Percentiles rank a stretch among this genome's conserved stretches.
Evolutionary conservation across 441 rosid species (phyloP).

Genomic region (Melastoma candidum): DNA sequence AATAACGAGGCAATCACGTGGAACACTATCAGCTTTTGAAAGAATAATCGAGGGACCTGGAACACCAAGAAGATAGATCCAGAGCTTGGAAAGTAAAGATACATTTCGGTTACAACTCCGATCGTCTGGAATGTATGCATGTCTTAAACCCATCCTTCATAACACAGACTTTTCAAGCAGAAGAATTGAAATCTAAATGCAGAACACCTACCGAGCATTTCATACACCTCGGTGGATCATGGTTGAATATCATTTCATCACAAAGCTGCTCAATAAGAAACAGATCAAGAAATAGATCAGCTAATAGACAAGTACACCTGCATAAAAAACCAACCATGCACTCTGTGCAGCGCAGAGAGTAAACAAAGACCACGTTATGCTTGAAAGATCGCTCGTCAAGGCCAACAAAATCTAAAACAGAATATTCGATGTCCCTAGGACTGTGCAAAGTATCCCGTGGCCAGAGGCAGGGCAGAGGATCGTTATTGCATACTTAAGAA

Average conservation of each 20-base stretch:
- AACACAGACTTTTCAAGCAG: neutral
- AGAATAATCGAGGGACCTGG: no score
- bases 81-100: no score
- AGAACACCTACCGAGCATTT: conserved; percentile 55
- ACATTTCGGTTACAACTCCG: neutral
- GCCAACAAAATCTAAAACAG: no score
- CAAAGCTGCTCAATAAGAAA: conserved; percentile 69
- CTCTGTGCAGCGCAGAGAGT: no score
- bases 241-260: conserved; percentile 76
- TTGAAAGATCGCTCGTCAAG: no score
- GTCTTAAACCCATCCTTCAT: conserved; percentile 1
- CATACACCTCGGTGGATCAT: conserved; percentile 69
- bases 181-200: conserved; percentile 2
- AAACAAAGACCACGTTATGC: no score
- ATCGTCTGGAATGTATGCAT: conserved; percentile 6
- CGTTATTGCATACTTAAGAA: conserved; percentile 1
- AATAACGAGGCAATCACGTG: no score
- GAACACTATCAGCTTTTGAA: no score
- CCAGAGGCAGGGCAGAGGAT: neutral
- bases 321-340: neutral
- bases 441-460: no score
- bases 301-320: conserved; percentile 14
- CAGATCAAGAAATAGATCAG: conserved; percentile 17
- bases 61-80: no score
- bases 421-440: no score